A percentile compares a stretch with the other conserved stretches of the same genome.
Evolutionary conservation across 2,329 filamentous ascomycete genomes (phyloP).

Genomic region (Alternaria consortialis): DNA sequence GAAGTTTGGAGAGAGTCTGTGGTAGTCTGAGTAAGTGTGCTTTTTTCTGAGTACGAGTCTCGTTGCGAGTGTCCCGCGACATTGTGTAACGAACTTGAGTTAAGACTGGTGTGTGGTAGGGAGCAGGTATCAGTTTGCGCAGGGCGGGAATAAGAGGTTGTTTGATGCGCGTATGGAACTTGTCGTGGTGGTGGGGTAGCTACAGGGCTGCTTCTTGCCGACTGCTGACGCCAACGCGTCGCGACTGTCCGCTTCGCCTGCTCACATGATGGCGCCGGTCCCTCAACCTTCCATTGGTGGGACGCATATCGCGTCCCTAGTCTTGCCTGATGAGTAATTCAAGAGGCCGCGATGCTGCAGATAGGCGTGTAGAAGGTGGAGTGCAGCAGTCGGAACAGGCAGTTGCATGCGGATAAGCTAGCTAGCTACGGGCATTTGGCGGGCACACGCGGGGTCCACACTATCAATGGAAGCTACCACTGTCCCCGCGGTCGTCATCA

Average conservation of each 20-base stretch:
- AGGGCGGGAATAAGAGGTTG: neutral
- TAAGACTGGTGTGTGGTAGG: neutral
- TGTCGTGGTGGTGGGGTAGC: conserved; percentile 27
- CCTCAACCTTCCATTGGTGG: neutral
- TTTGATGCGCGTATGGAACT: conserved; percentile 6
- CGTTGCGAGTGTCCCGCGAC: neutral
- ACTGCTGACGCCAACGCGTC: conserved; percentile 12
- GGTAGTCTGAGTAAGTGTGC: conserved; percentile 7
- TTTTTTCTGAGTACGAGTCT: neutral
- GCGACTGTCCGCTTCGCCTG: conserved; percentile 9
- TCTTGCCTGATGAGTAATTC: neutral
- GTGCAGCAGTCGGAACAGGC: conserved; percentile 30
- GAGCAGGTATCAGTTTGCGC: neutral
- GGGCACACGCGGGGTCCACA: conserved; percentile 28
- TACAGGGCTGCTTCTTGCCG: conserved; percentile 4
- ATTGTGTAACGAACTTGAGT: neutral
- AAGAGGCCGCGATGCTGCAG: neutral
- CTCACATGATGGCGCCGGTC: conserved; percentile 2
- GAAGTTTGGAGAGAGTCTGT: conserved; percentile 6
- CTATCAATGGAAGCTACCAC: conserved; percentile 12
- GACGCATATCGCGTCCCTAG: neutral
- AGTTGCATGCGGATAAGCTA: conserved; percentile 36
- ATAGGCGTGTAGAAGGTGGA: conserved; percentile 23
- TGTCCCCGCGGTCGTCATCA: conserved; percentile 13
- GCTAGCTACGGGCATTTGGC: conserved; percentile 17